Conservation (phyloP, 1,284 basidiomycete genomes). For the Cryptococcus sp. region DNA sequence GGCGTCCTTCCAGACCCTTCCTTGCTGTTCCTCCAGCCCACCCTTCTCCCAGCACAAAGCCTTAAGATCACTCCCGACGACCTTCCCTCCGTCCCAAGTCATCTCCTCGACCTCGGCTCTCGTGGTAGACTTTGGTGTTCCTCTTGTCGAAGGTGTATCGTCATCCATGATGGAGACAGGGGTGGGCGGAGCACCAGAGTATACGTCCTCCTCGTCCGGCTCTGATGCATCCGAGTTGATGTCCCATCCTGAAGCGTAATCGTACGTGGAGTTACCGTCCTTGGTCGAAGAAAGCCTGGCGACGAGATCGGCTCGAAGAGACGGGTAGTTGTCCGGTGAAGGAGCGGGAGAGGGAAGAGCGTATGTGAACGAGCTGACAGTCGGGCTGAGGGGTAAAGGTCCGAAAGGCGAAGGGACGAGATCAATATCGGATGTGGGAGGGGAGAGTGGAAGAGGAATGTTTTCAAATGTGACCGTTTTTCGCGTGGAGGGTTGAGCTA, state of each 20-base stretch:
- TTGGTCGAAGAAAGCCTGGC: constrained; percentile 15
- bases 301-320: constrained; percentile 21
- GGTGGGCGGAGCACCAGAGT: constrained; percentile 36
- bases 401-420: constrained; percentile 30
- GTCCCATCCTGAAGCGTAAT: constrained; percentile 29
- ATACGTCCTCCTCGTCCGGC: constrained; percentile 23
- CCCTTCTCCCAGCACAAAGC: constrained; percentile 7
- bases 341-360: constrained; percentile 33
- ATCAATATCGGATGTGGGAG: constrained; percentile 7
- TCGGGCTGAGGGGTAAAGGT: constrained; percentile 18
- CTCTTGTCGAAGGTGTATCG: constrained; percentile 6
- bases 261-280: constrained; percentile 8
- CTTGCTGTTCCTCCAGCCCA: constrained; percentile 4
- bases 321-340: constrained; percentile 12
- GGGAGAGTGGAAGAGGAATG: not conserved
- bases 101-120: constrained; percentile 14
- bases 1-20: constrained; percentile 9
- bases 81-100: constrained; percentile 21
- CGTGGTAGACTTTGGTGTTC: constrained; percentile 7
- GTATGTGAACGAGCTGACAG: constrained; percentile 20
- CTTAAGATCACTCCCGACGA: constrained; percentile 31
- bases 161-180: constrained; percentile 21
- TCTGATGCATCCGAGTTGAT: constrained; percentile 25
- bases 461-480: constrained; percentile 1
- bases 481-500: too few relatives aligned